Percentiles rank a stretch among this genome's conserved stretches.
phyloP scores from a whole-genome alignment of 495 filamentous ascomycete species.

The Trichoderma reesei region DNA sequence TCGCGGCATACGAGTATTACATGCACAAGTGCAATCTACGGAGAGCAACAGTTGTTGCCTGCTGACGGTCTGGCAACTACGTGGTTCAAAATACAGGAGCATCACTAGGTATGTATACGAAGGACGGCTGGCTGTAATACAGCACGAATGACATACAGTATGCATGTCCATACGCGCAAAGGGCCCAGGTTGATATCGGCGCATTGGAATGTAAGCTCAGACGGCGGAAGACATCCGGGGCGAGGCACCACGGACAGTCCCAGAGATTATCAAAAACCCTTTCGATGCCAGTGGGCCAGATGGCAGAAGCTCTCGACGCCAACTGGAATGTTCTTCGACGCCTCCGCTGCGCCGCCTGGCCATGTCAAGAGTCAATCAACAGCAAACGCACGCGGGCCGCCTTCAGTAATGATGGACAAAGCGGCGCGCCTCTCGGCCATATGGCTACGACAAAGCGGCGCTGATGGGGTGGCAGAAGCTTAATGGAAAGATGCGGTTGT shows the following conservation, averaged over 20 bases:
- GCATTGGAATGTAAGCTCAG: neutral
- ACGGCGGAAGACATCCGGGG: neutral
- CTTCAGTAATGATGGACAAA: neutral
- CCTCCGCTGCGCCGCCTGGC: neutral
- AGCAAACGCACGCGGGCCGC: neutral
- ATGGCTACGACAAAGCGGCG: neutral
- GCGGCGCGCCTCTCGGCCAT: conserved; percentile 6
- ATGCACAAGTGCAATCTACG: neutral
- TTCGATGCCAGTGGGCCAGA: neutral
- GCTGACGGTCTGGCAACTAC: neutral
- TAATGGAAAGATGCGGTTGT: neutral
- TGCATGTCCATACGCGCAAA: neutral
- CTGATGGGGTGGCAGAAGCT: conserved; percentile 6
- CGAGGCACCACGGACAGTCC: neutral
- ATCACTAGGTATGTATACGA: neutral
- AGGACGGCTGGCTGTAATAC: too few species aligned
- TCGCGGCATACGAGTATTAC: neutral
- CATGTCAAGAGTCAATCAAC: neutral
- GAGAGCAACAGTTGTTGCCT: neutral
- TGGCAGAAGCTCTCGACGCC: neutral
- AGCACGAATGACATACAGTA: too few species aligned
- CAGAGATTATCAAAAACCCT: neutral
- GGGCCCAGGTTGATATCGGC: neutral
- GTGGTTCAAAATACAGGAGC: neutral
- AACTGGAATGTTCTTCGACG: neutral